phyloP scores from a whole-genome alignment of 2,329 filamentous ascomycete species.

The Fusarium fujikuroi region DNA sequence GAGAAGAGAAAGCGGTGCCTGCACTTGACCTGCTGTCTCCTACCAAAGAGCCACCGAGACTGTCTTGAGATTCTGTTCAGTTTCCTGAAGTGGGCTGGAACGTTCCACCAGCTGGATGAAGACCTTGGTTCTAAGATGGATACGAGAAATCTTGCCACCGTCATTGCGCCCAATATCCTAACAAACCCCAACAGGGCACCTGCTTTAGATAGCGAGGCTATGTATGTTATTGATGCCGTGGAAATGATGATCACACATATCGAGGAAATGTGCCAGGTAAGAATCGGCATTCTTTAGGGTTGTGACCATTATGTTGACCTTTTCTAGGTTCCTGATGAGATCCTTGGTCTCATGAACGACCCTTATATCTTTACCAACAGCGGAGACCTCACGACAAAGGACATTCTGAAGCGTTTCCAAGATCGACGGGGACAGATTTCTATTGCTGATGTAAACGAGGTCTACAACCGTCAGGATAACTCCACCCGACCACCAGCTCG shows the following conservation, averaged over 20 bases:
- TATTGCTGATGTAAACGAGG: conserved; percentile 68
- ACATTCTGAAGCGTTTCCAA: conserved; percentile 93
- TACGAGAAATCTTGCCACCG: conserved; percentile 94
- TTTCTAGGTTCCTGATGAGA: conserved; percentile 86
- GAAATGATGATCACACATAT: conserved; percentile 92
- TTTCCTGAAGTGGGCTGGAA: conserved; percentile 97
- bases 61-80: conserved; percentile 94
- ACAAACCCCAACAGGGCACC: conserved; percentile 74
- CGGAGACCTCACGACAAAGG: conserved; percentile 93
- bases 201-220: conserved; percentile 85
- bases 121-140: conserved; percentile 99
- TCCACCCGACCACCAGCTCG: conserved; percentile 64
- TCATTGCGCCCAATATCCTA: conserved; percentile 95
- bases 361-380: conserved; percentile 81
- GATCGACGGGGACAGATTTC: conserved; percentile 74
- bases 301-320: conserved; percentile 20
- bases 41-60: conserved; percentile 93
- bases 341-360: conserved; percentile 87
- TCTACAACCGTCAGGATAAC: conserved; percentile 68
- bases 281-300: conserved; percentile 48
- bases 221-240: conserved; percentile 92
- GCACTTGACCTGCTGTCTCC: conserved; percentile 89
- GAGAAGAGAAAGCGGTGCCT: conserved; percentile 86
- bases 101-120: conserved; percentile 96
- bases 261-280: conserved; percentile 96